Evolutionary conservation across 305 asterid species (phyloP), one percentile per base, ranked within the genome.

Genomic region (Fraxinus baroniana): DNA sequence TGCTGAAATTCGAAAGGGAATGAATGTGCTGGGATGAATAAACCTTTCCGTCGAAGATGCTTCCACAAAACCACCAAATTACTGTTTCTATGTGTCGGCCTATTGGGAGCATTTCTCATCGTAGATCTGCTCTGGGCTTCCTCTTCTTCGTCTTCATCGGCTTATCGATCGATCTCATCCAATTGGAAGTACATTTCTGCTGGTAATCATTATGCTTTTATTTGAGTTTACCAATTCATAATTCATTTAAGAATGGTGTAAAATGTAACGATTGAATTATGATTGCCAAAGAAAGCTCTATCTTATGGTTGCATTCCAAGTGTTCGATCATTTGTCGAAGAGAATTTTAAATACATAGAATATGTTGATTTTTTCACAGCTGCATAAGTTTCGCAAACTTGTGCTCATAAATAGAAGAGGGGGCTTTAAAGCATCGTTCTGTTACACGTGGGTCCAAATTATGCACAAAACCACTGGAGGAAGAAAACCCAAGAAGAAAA

Each of bases 71-170:
- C 90, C 22, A 84, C 89, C 78, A 87, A 86, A 82, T 86, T 91
- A 78, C 92, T 88, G 75, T 86, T 92, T 74, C 26, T 82, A 9
- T 83, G 89, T 79, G 86, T 93, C 74, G 94, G 85, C 7, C 90
- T 95, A 17, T 82, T 95, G 83, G 97, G 90, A 4, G 86, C 86
- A 28, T 91, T 91, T 80, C 85, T 95, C 30, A 64, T 92, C 73
- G 89, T 85, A 80, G 94, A 95, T 94, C 94, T 94, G 85, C 91
- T 92, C 28, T 92, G 98, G 97, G 94, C 98, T 17, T 87, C 95
- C 3, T 88, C 96, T 2, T 82, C 87, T 7, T 89, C 93, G 3
- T 87, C 94, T 17, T 85, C 94, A 10, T 73, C 90, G 60, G 60
- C 87, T 52, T 62, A 62, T 62, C 71, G 30, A 22, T 62, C 71